Evolutionary conservation across 345 rosid species (phyloP).

Genomic region (Combretum micranthum): DNA sequence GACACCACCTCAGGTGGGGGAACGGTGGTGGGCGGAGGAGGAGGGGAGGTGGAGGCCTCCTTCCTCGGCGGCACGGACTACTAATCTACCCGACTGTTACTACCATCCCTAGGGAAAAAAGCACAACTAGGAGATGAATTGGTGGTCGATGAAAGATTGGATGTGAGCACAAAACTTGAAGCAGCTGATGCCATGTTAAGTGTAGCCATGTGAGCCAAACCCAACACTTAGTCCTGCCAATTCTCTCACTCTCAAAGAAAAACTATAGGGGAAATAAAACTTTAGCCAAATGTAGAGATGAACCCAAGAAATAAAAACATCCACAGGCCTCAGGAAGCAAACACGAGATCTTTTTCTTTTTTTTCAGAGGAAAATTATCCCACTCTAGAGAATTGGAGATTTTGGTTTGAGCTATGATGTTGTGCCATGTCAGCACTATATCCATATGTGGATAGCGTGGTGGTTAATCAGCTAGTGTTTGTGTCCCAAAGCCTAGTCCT

Average conservation of each 20-base stretch:
- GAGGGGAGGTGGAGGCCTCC: constrained; percentile 8
- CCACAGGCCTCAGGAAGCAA: background rate
- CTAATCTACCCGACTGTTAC: constrained; percentile 10
- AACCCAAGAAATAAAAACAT: background rate
- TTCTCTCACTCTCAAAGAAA: background rate
- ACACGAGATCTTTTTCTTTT: constrained; percentile 5
- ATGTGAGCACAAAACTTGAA: constrained; percentile 8
- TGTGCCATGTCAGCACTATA: constrained; percentile 3
- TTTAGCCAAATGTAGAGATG: too few species aligned
- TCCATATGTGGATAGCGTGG: constrained; percentile 11
- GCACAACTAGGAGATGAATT: constrained; percentile 10
- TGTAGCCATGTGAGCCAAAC: constrained; percentile 11
- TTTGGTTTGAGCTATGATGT: constrained; percentile 17
- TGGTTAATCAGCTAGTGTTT: constrained; percentile 2
- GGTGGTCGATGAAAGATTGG: constrained; percentile 8
- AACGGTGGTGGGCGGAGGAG: constrained; percentile 2
- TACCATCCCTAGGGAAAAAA: constrained; percentile 13
- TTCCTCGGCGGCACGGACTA: constrained; percentile 14
- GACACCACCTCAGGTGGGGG: constrained; percentile 5
- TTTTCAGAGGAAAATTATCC: background rate
- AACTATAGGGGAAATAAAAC: background rate
- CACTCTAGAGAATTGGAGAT: background rate
- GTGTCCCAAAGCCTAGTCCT: too few species aligned
- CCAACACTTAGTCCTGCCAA: background rate
- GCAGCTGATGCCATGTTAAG: constrained; percentile 18